Evolutionary conservation across 192 early-diverging fungal species (phyloP).

Genomic region (Coemansia sp.): DNA sequence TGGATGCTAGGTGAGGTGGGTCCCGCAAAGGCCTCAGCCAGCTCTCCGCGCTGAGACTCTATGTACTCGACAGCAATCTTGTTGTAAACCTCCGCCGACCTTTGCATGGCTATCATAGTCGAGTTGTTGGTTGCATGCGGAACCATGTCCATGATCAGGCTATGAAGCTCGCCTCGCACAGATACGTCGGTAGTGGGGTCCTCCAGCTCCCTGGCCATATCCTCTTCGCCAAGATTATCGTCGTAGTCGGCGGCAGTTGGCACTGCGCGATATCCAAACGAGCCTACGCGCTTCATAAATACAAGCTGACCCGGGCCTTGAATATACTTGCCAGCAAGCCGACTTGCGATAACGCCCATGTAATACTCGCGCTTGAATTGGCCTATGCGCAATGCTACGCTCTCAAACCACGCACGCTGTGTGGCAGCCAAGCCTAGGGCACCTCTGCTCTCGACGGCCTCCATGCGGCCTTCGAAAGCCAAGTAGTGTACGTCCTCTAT

Average conservation of each 20-base stretch:
- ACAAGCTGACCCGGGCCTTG: constrained; percentile 19
- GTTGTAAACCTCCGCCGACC: constrained; percentile 45
- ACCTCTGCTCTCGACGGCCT: background rate
- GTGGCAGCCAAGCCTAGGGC: background rate
- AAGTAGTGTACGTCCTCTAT: constrained; percentile 41
- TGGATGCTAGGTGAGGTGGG: background rate
- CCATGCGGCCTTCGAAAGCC: constrained; percentile 23
- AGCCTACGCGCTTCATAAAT: constrained; percentile 26
- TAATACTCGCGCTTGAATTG: constrained; percentile 30
- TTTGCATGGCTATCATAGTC: constrained; percentile 44
- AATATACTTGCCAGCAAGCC: constrained; percentile 27
- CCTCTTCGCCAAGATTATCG: constrained; percentile 32
- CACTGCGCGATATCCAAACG: constrained; percentile 28
- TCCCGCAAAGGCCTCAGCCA: constrained; percentile 3
- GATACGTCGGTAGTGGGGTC: constrained; percentile 25
- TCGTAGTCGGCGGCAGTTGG: constrained; percentile 27
- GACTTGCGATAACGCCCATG: constrained; percentile 27
- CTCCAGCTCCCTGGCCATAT: constrained; percentile 19
- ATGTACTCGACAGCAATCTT: constrained; percentile 22
- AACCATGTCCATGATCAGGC: constrained; percentile 28
- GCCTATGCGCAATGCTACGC: constrained; percentile 14
- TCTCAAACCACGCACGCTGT: constrained; percentile 11
- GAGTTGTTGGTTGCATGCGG: constrained; percentile 34
- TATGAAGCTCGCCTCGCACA: constrained; percentile 36
- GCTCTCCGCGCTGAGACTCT: constrained; percentile 4